Conservation (phyloP, 257 asterid genomes). For the Haberlea rhodopensis region DNA sequence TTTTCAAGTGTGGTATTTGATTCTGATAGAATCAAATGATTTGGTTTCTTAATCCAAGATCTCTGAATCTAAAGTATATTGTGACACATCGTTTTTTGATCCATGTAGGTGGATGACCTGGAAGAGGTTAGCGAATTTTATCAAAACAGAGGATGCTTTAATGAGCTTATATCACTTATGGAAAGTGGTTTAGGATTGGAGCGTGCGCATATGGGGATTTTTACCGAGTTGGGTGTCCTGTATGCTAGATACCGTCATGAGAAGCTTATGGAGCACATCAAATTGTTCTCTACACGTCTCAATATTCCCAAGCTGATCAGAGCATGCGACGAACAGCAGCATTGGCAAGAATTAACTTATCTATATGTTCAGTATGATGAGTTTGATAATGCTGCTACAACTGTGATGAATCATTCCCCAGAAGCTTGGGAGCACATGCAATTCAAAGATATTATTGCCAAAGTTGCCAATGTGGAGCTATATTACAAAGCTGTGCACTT, state of each 20-base stretch:
- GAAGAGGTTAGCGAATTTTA: conserved; percentile 98
- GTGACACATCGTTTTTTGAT: conserved; percentile 17
- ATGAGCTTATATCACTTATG: conserved; percentile 95
- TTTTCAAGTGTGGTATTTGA: not conserved
- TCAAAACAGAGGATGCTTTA: conserved; percentile 97
- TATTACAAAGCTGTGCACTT: conserved; percentile 99
- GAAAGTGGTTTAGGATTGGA: conserved; percentile 99
- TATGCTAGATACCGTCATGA: conserved; percentile 98
- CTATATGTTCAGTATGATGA: conserved; percentile 92
- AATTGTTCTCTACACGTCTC: conserved; percentile 89
- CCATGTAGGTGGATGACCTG: conserved; percentile 89
- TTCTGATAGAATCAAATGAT: not conserved
- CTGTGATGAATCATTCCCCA: conserved; percentile 99
- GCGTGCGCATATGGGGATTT: conserved; percentile 99
- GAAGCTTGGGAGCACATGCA: conserved; percentile 99
- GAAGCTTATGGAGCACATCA: conserved; percentile 99
- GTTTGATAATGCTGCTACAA: conserved; percentile 98
- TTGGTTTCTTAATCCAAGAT: conserved; percentile 3
- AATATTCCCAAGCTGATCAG: conserved; percentile 97
- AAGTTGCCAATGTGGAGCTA: conserved; percentile 97
- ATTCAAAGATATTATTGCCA: conserved; percentile 88
- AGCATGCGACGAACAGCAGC: conserved; percentile 99
- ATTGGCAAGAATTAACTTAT: conserved; percentile 94
- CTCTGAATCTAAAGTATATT: not conserved
- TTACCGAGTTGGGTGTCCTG: conserved; percentile 94